Evolutionary conservation across 208 protist genomes (phyloP).

Genomic region (Naegleria gruberi): DNA sequence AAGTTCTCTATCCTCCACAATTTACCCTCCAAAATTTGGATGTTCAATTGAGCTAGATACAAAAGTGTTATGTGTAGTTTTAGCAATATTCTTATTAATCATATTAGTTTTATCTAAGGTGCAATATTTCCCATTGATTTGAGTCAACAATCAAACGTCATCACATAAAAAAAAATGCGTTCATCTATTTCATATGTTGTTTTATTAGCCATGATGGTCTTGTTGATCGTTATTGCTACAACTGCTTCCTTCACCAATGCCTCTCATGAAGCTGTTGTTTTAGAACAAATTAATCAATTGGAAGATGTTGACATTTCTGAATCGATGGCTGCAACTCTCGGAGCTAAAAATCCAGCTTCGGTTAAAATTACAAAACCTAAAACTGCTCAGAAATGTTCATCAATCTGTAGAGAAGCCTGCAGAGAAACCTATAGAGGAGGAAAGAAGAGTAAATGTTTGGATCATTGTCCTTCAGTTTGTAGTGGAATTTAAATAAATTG

Average conservation of each 20-base stretch:
- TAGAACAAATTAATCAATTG: background rate
- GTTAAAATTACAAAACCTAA: background rate
- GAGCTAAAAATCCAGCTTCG: background rate
- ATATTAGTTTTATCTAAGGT: too few relatives aligned
- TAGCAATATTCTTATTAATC: too few relatives aligned
- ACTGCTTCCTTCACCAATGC: too few relatives aligned
- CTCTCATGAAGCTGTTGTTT: background rate
- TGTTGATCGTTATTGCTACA: too few relatives aligned
- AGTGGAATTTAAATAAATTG: background rate
- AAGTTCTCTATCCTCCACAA: too few relatives aligned
- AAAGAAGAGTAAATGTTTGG: background rate
- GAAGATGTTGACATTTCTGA: background rate
- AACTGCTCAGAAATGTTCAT: background rate
- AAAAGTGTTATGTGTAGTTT: too few relatives aligned
- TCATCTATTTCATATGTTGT: background rate
- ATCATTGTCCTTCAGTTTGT: background rate
- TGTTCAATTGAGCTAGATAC: too few relatives aligned
- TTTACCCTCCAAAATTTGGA: too few relatives aligned
- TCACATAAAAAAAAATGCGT: background rate
- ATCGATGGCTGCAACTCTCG: background rate
- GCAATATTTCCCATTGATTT: background rate
- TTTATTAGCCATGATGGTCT: background rate
- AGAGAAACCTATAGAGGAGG: background rate
- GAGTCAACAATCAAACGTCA: background rate
- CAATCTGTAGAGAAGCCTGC: background rate